A percentile compares a stretch with the other conserved stretches of the same genome.
Evolutionary conservation across 176 grass and related monocot genomes (phyloP).

Genomic region (Chloris gayana): DNA sequence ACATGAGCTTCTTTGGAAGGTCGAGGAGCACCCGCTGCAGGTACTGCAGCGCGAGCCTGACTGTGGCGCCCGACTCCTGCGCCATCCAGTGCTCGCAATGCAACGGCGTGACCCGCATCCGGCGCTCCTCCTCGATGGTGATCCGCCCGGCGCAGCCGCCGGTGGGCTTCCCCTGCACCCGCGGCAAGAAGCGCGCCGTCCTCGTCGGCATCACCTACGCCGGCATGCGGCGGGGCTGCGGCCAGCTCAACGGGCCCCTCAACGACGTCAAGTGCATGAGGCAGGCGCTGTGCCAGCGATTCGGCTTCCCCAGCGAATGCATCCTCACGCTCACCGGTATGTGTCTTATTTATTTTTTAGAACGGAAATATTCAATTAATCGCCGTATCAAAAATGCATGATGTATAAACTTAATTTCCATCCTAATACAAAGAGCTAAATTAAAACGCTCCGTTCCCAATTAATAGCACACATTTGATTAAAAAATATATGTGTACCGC

Average conservation of each 20-base stretch:
- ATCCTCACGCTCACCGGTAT: constrained; percentile 64
- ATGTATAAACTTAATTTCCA: too few relatives aligned
- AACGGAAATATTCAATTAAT: too few relatives aligned
- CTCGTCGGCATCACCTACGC: constrained; percentile 80
- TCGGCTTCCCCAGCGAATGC: constrained; percentile 67
- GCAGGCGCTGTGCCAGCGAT: constrained; percentile 61
- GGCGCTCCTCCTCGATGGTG: constrained; percentile 1
- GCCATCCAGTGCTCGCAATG: constrained; percentile 58
- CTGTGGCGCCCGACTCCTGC: constrained; percentile 25
- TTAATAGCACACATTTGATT: neutral
- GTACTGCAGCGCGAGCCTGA: constrained; percentile 37
- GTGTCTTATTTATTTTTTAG: too few relatives aligned
- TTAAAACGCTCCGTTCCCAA: too few relatives aligned
- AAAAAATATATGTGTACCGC: too few relatives aligned
- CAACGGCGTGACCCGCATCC: constrained; percentile 52
- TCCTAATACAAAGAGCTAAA: too few relatives aligned
- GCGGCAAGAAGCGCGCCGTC: constrained; percentile 81
- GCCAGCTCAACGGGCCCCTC: constrained; percentile 65
- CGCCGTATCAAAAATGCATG: too few relatives aligned
- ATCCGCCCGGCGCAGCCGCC: neutral
- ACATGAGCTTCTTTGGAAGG: neutral
- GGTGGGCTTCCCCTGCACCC: constrained; percentile 44
- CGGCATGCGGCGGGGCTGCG: constrained; percentile 20
- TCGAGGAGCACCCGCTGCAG: constrained; percentile 39
- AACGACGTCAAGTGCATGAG: constrained; percentile 90